Percentiles rank a stretch among this genome's conserved stretches.
These are phyloP conservation scores for Rhizopogon vinicolor DNA, from an alignment of 768 basidiomycete genomes.

Conservation along the genomic window DNA sequence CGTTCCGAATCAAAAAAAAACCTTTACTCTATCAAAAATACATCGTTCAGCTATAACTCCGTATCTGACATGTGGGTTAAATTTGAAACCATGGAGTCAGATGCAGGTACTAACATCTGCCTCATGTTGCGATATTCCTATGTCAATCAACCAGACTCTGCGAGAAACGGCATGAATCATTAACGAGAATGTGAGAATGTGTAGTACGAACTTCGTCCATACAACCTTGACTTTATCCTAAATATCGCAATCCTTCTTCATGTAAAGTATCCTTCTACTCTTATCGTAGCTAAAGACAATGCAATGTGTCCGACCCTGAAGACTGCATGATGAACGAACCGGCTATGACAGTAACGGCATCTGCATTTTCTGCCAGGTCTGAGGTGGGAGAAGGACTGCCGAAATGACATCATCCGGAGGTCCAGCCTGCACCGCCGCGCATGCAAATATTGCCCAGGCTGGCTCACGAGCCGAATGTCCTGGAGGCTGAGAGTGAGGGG, in stretches of 20 bases:
- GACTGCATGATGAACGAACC: slow-evolving; percentile 29
- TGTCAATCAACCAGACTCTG: slow-evolving; percentile 67
- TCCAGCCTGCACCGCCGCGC: slow-evolving; percentile 23
- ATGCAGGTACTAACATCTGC: slow-evolving; percentile 22
- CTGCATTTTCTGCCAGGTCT: slow-evolving; percentile 48
- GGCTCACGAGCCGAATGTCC: neutral
- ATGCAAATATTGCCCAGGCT: slow-evolving; percentile 1
- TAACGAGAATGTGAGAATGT: slow-evolving; percentile 1
- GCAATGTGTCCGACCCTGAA: neutral
- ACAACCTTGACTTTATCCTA: slow-evolving; percentile 62
- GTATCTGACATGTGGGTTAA: slow-evolving; percentile 9
- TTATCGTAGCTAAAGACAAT: slow-evolving; percentile 43
- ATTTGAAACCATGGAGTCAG: slow-evolving; percentile 3
- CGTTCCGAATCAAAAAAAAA: slow-evolving; percentile 54
- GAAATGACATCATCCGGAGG: slow-evolving; percentile 51
- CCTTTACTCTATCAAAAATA: slow-evolving; percentile 56
- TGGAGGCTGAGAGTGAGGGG: slow-evolving; percentile 6
- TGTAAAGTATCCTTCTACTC: slow-evolving; percentile 70
- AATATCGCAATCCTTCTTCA: slow-evolving; percentile 61
- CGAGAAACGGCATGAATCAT: slow-evolving; percentile 4
- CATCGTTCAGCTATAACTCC: slow-evolving; percentile 39
- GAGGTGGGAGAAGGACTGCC: slow-evolving; percentile 63
- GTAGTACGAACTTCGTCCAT: slow-evolving; percentile 51
- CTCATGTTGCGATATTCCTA: slow-evolving; percentile 64
- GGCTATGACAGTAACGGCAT: slow-evolving; percentile 44